These are phyloP conservation scores for Phaeosphaeriaceae sp. DNA, from an alignment of 2,329 filamentous ascomycete species.

Conservation along the genomic window DNA sequence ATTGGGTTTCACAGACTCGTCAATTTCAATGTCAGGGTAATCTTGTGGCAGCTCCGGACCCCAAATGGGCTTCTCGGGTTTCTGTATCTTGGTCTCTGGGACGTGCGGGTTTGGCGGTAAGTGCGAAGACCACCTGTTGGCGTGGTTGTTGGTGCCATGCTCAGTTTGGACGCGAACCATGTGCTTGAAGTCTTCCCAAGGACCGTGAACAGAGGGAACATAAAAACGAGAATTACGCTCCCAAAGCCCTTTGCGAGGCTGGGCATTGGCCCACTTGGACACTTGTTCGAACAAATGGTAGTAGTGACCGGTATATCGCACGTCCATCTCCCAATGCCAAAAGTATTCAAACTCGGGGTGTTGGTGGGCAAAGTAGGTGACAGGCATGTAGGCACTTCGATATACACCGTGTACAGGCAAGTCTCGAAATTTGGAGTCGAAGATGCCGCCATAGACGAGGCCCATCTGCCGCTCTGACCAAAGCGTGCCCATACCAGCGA, in stretches of 20 bases:
- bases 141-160: slow-evolving; percentile 56
- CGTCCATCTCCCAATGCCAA: slow-evolving; percentile 97
- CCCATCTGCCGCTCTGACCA: slow-evolving; percentile 63
- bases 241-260: slow-evolving; percentile 76
- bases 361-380: slow-evolving; percentile 88
- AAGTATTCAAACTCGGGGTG: slow-evolving; percentile 91
- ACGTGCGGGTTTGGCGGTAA: slow-evolving; percentile 52
- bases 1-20: slow-evolving; percentile 61
- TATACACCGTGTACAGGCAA: slow-evolving; percentile 72
- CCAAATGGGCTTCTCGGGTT: slow-evolving; percentile 57
- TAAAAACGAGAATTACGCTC: slow-evolving; percentile 80
- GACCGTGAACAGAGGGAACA: slow-evolving; percentile 71
- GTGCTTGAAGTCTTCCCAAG: slow-evolving; percentile 73
- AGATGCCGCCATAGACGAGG: slow-evolving; percentile 58
- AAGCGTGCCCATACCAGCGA: slow-evolving; percentile 59
- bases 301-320: slow-evolving; percentile 88
- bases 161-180: slow-evolving; percentile 68
- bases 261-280: slow-evolving; percentile 68
- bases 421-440: slow-evolving; percentile 59
- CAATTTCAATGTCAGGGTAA: slow-evolving; percentile 58
- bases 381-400: slow-evolving; percentile 86
- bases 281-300: slow-evolving; percentile 78
- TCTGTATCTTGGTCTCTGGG: slow-evolving; percentile 45
- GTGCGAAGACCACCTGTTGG: slow-evolving; percentile 52
- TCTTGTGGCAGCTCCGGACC: slow-evolving; percentile 53